Base-by-base conservation (phyloP, 306 rosid genomes). In the Castanopsis chinensis region DNA sequence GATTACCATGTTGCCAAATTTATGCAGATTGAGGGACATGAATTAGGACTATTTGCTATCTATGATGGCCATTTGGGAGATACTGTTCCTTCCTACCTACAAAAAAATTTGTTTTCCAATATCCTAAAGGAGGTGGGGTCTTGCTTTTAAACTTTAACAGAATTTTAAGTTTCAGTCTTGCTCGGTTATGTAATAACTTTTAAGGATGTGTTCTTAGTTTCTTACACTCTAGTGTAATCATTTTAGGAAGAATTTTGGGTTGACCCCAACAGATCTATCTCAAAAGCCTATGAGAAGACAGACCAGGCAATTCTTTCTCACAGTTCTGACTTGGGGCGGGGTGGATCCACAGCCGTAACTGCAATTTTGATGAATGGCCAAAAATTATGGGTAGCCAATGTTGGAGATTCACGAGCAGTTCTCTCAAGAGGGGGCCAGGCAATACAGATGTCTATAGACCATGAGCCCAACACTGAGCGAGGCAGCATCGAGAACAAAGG, bases 311-410 rank as follows among this genome's bases (percentile, higher is more conserved):
- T 94, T 82, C 95, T 94, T 63, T 91, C 97, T 4, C 86, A 88
- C 23, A 94, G 99, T 82, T 84, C 99, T 78, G 97, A 89, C 87
- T 85, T 94, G 88, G 99, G 99, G 45, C 94, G 85, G 30, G 99
- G 99, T 23, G 99, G 99, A 56, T 94, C 99, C 19, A 92, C 99
- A 19, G 99, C 99, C 4, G 99, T 94, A 57, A 94, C 97, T 72
- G 97, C 97, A n/a, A 91, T 94, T 78, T 78, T 94, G 91, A 76
- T 94, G 2, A 84, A 94, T 53, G 89, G 92, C 56, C 88, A 68
- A 78, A 83, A 77, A 71, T 74, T 94, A 56, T 94, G 86, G 85
- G 86, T 92, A 77, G 97, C 99, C 23, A 94, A 94, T 80, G 95
- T 94, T 56, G 99, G 99, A 81, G 99, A 94, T 83, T 92, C 99